Percentiles rank a stretch among this genome's conserved stretches.
phyloP scores from a whole-genome alignment of 208 protist species.

The Polymyxa betae region DNA sequence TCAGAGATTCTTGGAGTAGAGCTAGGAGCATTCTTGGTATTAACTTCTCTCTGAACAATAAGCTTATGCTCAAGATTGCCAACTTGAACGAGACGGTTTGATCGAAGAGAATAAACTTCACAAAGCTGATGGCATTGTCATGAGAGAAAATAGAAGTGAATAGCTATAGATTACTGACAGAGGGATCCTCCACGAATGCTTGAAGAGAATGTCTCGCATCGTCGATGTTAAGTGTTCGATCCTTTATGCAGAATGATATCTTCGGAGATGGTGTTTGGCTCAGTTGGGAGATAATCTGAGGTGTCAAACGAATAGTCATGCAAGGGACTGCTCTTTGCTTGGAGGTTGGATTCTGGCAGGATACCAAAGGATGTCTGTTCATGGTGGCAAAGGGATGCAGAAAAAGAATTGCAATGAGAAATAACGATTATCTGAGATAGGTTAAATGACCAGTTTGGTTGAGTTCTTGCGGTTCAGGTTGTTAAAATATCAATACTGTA shows the following conservation, averaged over 20 bases:
- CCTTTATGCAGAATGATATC: background rate
- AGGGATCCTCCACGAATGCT: constrained; percentile 22
- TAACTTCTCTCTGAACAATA: constrained; percentile 18
- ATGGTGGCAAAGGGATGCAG: no score
- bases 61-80: constrained; percentile 17
- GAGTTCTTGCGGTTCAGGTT: no score
- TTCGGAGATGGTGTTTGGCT: background rate
- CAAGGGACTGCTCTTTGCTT: background rate
- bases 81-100: background rate
- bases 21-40: no score
- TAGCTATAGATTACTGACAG: background rate
- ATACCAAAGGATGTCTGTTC: background rate
- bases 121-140: background rate
- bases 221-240: background rate
- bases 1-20: no score
- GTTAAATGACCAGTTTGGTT: no score
- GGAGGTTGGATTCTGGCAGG: background rate
- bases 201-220: background rate
- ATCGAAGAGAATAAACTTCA: background rate
- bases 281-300: background rate
- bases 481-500: no score
- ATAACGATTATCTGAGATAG: no score
- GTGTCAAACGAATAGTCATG: constrained; percentile 32
- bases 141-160: background rate
- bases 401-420: no score